Percentiles rank a stretch among this genome's conserved stretches.
Conservation (phyloP, 1,139 yeast species). For the Trichomonascaceae sp. region DNA sequence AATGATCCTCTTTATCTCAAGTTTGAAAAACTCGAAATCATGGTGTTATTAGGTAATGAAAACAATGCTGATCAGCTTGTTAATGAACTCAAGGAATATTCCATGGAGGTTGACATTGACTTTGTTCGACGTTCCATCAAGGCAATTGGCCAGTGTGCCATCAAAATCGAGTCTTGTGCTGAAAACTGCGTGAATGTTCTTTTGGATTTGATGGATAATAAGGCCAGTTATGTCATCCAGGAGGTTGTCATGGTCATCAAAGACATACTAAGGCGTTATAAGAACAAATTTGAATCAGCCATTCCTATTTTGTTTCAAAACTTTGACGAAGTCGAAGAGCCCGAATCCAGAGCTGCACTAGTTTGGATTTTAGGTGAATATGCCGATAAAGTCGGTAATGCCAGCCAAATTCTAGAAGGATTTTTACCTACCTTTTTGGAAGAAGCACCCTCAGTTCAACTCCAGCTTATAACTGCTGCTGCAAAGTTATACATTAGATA, state of each 20-base stretch:
- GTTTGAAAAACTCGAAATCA: conserved; percentile 84
- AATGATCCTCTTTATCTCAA: conserved; percentile 92
- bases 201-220: conserved; percentile 67
- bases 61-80: conserved; percentile 63
- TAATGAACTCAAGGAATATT: conserved; percentile 82
- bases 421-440: conserved; percentile 63
- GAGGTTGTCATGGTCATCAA: conserved; percentile 71
- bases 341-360: conserved; percentile 67
- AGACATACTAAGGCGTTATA: conserved; percentile 73
- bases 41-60: conserved; percentile 75
- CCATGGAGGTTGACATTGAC: conserved; percentile 90
- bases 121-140: conserved; percentile 76
- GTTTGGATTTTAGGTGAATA: conserved; percentile 90
- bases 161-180: conserved; percentile 57
- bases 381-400: conserved; percentile 61
- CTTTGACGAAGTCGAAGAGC: conserved; percentile 52
- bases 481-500: conserved; percentile 63
- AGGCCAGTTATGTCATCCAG: conserved; percentile 72
- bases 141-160: conserved; percentile 86
- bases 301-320: conserved; percentile 64
- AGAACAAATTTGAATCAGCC: conserved; percentile 55
- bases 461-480: conserved; percentile 66
- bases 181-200: conserved; percentile 72
- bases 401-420: conserved; percentile 39
- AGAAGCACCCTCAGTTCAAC: conserved; percentile 70